Conservation (phyloP, 495 filamentous ascomycete genomes). For the Stereocaulon alpinum region DNA sequence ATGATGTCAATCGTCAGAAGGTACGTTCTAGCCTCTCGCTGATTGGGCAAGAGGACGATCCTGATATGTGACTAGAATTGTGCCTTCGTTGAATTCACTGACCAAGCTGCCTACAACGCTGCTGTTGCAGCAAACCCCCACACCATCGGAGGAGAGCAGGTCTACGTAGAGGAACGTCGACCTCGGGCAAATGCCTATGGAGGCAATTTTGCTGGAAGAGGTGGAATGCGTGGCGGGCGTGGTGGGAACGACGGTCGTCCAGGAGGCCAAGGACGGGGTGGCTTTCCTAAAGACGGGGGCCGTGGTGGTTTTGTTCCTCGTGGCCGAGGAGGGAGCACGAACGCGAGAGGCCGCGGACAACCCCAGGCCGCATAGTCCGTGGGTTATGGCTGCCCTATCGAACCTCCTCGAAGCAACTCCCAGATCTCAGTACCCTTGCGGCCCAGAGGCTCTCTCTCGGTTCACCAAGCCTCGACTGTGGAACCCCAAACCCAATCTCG, state of each 20-base stretch:
- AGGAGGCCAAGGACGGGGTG: constrained; percentile 57
- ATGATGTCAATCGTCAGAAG: constrained; percentile 84
- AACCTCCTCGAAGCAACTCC: background rate
- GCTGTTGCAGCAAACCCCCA: constrained; percentile 81
- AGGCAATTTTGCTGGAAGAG: constrained; percentile 48
- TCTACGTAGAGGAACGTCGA: constrained; percentile 82
- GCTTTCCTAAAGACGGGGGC: constrained; percentile 52
- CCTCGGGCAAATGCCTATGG: constrained; percentile 57
- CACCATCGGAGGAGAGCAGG: constrained; percentile 65
- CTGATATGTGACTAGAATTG: constrained; percentile 56
- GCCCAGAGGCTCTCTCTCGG: background rate
- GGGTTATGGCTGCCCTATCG: background rate
- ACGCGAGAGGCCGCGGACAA: constrained; percentile 40
- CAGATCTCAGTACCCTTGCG: background rate
- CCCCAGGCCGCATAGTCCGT: constrained; percentile 37
- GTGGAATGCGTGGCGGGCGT: constrained; percentile 55
- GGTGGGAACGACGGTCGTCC: constrained; percentile 50
- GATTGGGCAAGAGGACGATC: background rate
- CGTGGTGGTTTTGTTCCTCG: constrained; percentile 45
- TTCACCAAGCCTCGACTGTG: background rate
- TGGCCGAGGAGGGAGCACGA: constrained; percentile 43
- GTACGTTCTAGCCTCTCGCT: constrained; percentile 38
- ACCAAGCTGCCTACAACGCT: constrained; percentile 63
- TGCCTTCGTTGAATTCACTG: constrained; percentile 89
- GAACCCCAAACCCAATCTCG: background rate